A percentile compares a stretch with the other conserved stretches of the same genome.
phyloP scores from a whole-genome alignment of 768 basidiomycete genomes.

The Infundibulicybe gibba region DNA sequence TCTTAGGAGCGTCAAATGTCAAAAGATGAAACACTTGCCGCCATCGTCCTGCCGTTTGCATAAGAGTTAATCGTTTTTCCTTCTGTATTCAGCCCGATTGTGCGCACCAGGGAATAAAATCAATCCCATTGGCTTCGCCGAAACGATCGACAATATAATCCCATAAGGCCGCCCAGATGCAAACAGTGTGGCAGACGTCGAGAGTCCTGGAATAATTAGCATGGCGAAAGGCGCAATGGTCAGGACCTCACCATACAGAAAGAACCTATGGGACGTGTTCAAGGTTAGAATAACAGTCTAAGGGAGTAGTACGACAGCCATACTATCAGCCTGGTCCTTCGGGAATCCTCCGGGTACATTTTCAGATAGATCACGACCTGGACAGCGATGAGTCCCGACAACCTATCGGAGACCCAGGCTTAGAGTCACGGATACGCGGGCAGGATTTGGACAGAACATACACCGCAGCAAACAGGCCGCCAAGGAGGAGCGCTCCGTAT shows the following conservation, averaged over 20 bases:
- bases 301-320: neutral
- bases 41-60: neutral
- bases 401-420: conserved; percentile 4
- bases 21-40: conserved; percentile 1
- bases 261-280: conserved; percentile 9
- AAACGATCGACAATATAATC: conserved; percentile 31
- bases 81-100: neutral
- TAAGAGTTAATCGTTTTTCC: neutral
- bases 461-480: conserved; percentile 18
- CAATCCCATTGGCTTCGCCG: conserved; percentile 19
- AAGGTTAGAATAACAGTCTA: neutral
- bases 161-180: conserved; percentile 37
- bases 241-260: conserved; percentile 7
- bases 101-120: conserved; percentile 31
- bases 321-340: conserved; percentile 10
- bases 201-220: conserved; percentile 21
- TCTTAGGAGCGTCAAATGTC: neutral
- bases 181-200: conserved; percentile 32
- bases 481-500: conserved; percentile 19
- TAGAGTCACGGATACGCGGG: neutral
- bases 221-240: neutral
- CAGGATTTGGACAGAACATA: conserved; percentile 6
- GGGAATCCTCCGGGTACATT: conserved; percentile 12
- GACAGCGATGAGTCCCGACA: conserved; percentile 16
- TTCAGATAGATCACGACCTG: conserved; percentile 20